phyloP scores from a whole-genome alignment of 345 rosid species.

The Pelargonium nanum region DNA sequence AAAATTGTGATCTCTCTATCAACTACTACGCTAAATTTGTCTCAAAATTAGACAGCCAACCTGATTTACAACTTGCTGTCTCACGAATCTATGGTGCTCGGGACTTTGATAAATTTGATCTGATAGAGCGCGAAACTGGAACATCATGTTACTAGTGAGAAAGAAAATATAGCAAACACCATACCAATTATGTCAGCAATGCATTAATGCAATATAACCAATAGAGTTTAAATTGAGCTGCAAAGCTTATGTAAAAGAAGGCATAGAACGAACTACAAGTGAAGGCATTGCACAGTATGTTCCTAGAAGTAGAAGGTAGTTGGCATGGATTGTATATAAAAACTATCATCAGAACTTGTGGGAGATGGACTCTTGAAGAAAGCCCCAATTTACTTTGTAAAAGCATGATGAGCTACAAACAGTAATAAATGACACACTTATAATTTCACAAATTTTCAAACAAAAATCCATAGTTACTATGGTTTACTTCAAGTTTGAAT shows the following conservation, averaged over 20 bases:
- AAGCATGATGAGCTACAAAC: not conserved
- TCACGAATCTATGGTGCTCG: slow-evolving; percentile 38
- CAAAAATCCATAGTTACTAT: not conserved
- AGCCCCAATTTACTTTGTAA: not conserved
- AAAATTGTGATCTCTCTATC: not conserved
- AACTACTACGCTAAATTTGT: not conserved
- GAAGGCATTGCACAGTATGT: no score
- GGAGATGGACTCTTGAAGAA: not conserved
- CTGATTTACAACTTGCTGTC: slow-evolving; percentile 36
- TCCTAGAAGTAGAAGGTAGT: not conserved
- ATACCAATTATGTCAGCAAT: not conserved
- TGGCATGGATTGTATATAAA: not conserved
- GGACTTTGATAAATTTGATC: slow-evolving; percentile 33
- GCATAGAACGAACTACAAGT: not conserved
- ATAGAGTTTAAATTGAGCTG: not conserved
- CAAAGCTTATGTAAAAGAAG: not conserved
- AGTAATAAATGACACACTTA: not conserved
- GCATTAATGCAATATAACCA: not conserved
- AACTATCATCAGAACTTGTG: no score
- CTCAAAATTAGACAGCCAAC: slow-evolving; percentile 13
- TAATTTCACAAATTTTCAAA: not conserved
- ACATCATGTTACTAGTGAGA: slow-evolving; percentile 13
- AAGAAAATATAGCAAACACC: not conserved
- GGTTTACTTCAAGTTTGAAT: not conserved
- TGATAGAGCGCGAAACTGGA: slow-evolving; percentile 42